Base-by-base conservation (phyloP, 169 alveolate species). In the Plasmodium knowlesi region DNA sequence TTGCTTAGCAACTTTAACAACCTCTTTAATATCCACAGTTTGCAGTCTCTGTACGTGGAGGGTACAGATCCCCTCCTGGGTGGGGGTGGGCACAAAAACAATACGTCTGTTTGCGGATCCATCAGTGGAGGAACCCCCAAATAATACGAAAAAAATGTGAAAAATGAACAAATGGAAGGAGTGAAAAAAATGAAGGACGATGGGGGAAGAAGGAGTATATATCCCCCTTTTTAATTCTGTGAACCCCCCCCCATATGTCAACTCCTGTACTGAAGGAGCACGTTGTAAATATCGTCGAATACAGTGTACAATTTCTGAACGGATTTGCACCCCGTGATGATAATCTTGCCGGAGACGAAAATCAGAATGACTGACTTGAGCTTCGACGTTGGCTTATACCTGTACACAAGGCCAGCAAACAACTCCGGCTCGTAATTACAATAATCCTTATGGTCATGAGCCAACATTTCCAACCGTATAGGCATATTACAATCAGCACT, bases 261-360 rank as follows among this genome's bases (percentile, higher is more conserved):
- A 93, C 97, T 98, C 94, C 95, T 96, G 95, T 96, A 98, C 82
- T 98, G 97, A 53, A 96, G 82, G 73, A 99, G 92, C 30, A 98
- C 98, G 2, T 99, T 99, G 71, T 97, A 96, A 57, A 99, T 99
- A 30, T 97, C 97, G 16, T 97, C 94, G 95, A 97, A 98, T 37
- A 99, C 99, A 37, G 95, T 86, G 82, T 97, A 93, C 5, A 99
- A 97, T 82, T 98, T 99, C 50, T 97, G 97, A 72, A 98, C 96
- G 4, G 98, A 98, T 83, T 98, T 99, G 84, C 99, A 99, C 2
- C 99, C 99, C 16, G 99, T 99, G 57, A 99, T 97, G 43, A 99
- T 99, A 61, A 99, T 98, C 96, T 99, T 99, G 71, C 99, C 99
- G 46, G 99, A 98, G 34, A 98, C 99, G 94, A 99, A 99, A 41